Evolutionary conservation across 2,329 filamentous ascomycete genomes (phyloP).

Genomic region (Ceratocystis diversiconidia): DNA sequence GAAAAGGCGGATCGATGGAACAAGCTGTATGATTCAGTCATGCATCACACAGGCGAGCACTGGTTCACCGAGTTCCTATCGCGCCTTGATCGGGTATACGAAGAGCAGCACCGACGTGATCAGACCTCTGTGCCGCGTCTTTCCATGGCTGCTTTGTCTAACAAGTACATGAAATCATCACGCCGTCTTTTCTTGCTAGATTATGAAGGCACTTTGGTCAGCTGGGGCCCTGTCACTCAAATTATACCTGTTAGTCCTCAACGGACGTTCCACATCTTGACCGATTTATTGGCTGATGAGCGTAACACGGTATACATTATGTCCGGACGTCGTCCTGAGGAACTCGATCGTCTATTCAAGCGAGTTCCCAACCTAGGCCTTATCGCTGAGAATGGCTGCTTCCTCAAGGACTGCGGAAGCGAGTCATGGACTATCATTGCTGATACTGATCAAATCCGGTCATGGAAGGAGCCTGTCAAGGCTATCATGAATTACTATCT

Average conservation of each 20-base stretch:
- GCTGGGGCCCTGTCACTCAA: constrained; percentile 69
- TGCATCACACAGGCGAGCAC: constrained; percentile 66
- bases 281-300: constrained; percentile 64
- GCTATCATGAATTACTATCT: constrained; percentile 79
- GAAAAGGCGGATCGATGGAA: constrained; percentile 66
- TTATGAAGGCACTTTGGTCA: constrained; percentile 84
- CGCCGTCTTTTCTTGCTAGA: constrained; percentile 78
- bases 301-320: constrained; percentile 86
- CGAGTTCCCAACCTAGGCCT: constrained; percentile 71
- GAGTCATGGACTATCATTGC: constrained; percentile 66
- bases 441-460: constrained; percentile 51
- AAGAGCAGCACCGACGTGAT: constrained; percentile 72
- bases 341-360: constrained; percentile 75
- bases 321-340: constrained; percentile 75
- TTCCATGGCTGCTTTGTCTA: constrained; percentile 48
- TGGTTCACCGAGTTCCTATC: constrained; percentile 70
- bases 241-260: constrained; percentile 75
- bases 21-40: constrained; percentile 57
- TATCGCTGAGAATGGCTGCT: constrained; percentile 91
- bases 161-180: constrained; percentile 51
- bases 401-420: constrained; percentile 56
- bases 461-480: constrained; percentile 74
- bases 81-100: constrained; percentile 59
- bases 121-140: constrained; percentile 77
- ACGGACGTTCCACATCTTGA: constrained; percentile 68